Evolutionary conservation across 345 rosid species (phyloP).

Genomic region (Erucastrum elatum): DNA sequence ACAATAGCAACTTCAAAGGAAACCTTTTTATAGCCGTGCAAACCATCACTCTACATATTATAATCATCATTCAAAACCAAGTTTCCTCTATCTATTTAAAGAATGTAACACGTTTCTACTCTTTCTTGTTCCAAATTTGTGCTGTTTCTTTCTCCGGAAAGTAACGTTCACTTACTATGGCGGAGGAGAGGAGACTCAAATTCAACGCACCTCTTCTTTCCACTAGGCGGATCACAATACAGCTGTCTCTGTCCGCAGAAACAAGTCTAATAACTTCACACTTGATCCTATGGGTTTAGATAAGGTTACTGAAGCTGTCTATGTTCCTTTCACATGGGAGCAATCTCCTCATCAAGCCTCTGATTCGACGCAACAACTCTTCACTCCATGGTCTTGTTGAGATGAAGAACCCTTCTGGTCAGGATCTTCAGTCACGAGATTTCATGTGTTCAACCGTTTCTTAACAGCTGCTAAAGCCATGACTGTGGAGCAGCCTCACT

Average conservation of each 20-base stretch:
- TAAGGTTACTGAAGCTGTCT: slow-evolving; percentile 67
- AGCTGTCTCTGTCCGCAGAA: slow-evolving; percentile 40
- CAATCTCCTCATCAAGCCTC: slow-evolving; percentile 46
- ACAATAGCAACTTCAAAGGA: no score
- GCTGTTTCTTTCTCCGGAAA: neutral
- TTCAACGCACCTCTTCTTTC: slow-evolving; percentile 78
- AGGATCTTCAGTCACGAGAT: slow-evolving; percentile 61
- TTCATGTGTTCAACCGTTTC: slow-evolving; percentile 85
- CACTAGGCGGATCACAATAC: slow-evolving; percentile 58
- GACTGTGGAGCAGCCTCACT: slow-evolving; percentile 68
- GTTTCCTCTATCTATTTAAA: no score
- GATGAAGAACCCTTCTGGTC: slow-evolving; percentile 45
- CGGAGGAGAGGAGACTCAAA: slow-evolving; percentile 74
- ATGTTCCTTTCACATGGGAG: slow-evolving; percentile 92
- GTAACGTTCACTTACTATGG: slow-evolving; percentile 45
- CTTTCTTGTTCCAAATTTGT: neutral
- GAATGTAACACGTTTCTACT: no score
- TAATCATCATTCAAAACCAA: no score
- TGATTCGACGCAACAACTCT: no score
- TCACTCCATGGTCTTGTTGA: slow-evolving; percentile 29
- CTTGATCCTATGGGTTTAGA: slow-evolving; percentile 44
- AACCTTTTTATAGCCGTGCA: no score
- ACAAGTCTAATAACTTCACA: slow-evolving; percentile 22
- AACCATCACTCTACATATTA: no score
- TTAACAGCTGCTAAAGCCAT: slow-evolving; percentile 98